Evolutionary conservation across 441 rosid species (phyloP), one percentile per base, ranked within the genome.

Genomic region (Erysimum cheiri): DNA sequence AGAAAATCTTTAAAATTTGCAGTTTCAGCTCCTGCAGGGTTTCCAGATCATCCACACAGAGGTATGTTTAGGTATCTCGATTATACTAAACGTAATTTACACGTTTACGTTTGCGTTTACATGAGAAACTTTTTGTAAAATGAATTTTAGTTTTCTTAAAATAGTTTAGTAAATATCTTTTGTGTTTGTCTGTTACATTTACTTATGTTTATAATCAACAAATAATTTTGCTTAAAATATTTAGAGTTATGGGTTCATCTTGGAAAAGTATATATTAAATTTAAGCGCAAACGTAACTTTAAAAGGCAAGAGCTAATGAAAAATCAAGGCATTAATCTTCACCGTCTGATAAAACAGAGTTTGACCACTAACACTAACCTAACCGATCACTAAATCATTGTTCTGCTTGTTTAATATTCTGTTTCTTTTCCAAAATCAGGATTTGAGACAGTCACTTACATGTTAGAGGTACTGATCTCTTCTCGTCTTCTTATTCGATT

Each of bases 1-100:
- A 13, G 1, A 12, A 55, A 4, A 17, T 48, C 1, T 29, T 12
- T 55, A 6, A 43, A 8, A 63, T 0, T 68, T 83, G 12, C 88
- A 90, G 98, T 85, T 36, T 82, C 92, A 59, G 85, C 96, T 56
- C 97, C 96, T 26, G 84, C 93, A 57, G 98, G 98, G 48, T 92
- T 92, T 77, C 97, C 93, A 56, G 98, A 92, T 79, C 98, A 92
- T 77, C 98, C 98, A 43, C 98, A 92, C 31, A 87, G 96, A 92
- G 98, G 98, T 88, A 33, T 35, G 40, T 56, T 47, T 43, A 24
- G n/a, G 24, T 41, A 24, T 41, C 33, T 31, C 11, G 4, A 11
- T 26, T 44, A 35, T 55, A 12, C 3, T 36, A 35, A 11, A 36
- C 48, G 33, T 22, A 4, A 13, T 55, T 8, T 40, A 64, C 53